phyloP scores from a whole-genome alignment of 208 protist species.

The Acanthamoeba polyphaga region DNA sequence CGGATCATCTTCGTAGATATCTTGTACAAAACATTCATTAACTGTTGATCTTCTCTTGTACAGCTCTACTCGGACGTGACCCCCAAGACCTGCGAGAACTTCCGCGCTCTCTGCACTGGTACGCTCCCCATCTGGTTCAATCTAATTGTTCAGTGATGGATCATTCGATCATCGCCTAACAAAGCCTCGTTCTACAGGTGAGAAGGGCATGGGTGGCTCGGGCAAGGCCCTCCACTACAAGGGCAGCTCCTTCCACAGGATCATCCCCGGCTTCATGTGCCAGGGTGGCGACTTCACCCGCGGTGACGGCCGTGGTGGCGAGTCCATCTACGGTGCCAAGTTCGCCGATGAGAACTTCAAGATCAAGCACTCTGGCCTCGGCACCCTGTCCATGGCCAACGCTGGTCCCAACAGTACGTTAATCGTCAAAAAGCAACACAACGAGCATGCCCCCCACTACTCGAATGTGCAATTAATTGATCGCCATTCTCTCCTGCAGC shows the following conservation, averaged over 20 bases:
- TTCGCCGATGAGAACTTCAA: conserved; percentile 98
- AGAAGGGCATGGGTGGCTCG: conserved; percentile 92
- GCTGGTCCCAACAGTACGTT: conserved; percentile 89
- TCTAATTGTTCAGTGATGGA: background rate
- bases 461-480: background rate
- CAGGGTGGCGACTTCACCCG: conserved; percentile 98
- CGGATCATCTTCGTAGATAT: background rate
- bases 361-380: conserved; percentile 92
- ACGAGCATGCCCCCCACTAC: too few relatives aligned
- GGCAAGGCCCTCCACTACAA: conserved; percentile 98
- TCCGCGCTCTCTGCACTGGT: conserved; percentile 70
- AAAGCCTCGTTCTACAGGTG: conserved; percentile 92
- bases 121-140: background rate
- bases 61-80: conserved; percentile 90
- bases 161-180: background rate
- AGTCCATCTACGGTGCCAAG: conserved; percentile 98
- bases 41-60: background rate
- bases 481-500: background rate
- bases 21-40: background rate
- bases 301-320: conserved; percentile 97
- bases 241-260: conserved; percentile 75
- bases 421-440: background rate
- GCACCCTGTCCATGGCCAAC: conserved; percentile 99
- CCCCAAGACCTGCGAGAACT: conserved; percentile 86
- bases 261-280: conserved; percentile 90